Conservation (phyloP, 805 yeast genomes). For the Ogataea sp. region DNA sequence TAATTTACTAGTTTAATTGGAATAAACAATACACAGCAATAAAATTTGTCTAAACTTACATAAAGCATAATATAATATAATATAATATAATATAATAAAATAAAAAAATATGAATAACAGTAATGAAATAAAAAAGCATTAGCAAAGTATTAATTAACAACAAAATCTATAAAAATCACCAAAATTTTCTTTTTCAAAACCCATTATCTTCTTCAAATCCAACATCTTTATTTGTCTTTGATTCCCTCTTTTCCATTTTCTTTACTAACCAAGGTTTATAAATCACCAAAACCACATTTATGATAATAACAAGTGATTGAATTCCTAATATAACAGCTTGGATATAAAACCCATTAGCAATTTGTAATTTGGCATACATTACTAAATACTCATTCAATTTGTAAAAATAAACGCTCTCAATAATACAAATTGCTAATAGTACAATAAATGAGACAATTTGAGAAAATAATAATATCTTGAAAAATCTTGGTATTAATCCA, state of each 20-base stretch:
- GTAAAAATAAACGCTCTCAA: slow-evolving; percentile 9
- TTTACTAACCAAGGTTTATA: slow-evolving; percentile 7
- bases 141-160: neutral
- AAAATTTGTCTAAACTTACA: too few species aligned
- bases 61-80: too few species aligned
- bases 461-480: slow-evolving; percentile 3
- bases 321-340: neutral
- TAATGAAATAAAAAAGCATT: too few species aligned
- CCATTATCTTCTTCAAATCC: neutral
- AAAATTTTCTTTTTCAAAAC: too few species aligned
- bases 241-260: neutral
- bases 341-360: neutral
- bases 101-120: neutral
- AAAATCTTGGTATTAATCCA: slow-evolving; percentile 2
- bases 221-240: neutral
- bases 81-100: neutral
- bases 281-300: neutral
- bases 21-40: too few species aligned
- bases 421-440: slow-evolving; percentile 6
- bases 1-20: neutral
- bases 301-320: neutral
- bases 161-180: neutral
- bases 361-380: neutral
- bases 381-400: slow-evolving; percentile 7
- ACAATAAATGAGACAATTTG: slow-evolving; percentile 6